Conservation (phyloP, 768 basidiomycete species). For the Dictyophora rubrovolvata region DNA sequence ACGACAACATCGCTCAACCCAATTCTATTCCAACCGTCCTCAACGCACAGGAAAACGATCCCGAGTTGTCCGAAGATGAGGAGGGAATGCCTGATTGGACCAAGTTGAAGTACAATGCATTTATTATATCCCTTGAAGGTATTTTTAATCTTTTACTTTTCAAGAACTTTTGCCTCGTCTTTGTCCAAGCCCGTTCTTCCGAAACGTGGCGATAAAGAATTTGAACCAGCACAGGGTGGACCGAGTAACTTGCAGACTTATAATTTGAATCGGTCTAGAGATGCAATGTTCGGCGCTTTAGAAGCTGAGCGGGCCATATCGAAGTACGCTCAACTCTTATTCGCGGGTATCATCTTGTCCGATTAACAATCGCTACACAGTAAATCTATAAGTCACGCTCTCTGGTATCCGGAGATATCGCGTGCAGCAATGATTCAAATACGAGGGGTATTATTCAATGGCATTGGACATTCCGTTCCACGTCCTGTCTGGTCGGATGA, state of each 20-base stretch:
- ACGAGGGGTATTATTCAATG: constrained; percentile 75
- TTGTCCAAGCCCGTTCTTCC: constrained; percentile 30
- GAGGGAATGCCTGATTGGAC: constrained; percentile 79
- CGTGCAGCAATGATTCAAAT: constrained; percentile 60
- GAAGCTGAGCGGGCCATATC: constrained; percentile 63
- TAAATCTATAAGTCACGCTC: constrained; percentile 68
- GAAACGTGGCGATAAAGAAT: constrained; percentile 95
- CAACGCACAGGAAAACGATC: constrained; percentile 33
- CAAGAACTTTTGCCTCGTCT: not conserved
- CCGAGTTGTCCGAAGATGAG: constrained; percentile 57
- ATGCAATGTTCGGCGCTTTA: constrained; percentile 83
- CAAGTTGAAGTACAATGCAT: constrained; percentile 46
- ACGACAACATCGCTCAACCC: constrained; percentile 47
- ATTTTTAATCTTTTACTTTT: constrained; percentile 1
- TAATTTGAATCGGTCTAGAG: constrained; percentile 66
- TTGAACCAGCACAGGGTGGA: constrained; percentile 57
- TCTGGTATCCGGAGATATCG: constrained; percentile 62
- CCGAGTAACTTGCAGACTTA: constrained; percentile 64
- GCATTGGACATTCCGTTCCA: constrained; percentile 72
- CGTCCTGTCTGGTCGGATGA: constrained; percentile 26
- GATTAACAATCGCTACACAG: constrained; percentile 25
- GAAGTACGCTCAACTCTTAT: constrained; percentile 30
- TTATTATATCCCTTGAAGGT: constrained; percentile 4
- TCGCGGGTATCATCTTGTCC: constrained; percentile 3
- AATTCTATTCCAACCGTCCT: constrained; percentile 7